A percentile compares a stretch with the other conserved stretches of the same genome.
Evolutionary conservation across 441 rosid species (phyloP).

Genomic region (Brassica hybrid): DNA sequence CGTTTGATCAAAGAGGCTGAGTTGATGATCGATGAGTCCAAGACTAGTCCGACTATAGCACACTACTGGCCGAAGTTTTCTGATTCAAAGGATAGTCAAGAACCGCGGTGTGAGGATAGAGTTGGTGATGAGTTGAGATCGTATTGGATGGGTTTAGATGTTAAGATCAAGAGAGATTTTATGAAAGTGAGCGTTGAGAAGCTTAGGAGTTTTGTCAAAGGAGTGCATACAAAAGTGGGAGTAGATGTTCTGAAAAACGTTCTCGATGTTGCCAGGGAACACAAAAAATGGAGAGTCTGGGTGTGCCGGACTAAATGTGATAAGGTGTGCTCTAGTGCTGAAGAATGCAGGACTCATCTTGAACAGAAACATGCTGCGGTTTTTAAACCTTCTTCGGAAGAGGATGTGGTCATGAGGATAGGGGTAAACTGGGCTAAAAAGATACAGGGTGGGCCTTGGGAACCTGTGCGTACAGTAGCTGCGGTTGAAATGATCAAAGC

Average conservation of each 20-base stretch:
- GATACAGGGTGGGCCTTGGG: slow-evolving; percentile 1
- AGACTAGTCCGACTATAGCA: not conserved
- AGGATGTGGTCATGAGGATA: slow-evolving; percentile 3
- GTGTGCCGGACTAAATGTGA: slow-evolving; percentile 7
- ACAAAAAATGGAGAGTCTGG: slow-evolving; percentile 10
- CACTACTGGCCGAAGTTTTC: not conserved
- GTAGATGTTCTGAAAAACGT: not conserved
- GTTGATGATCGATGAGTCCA: not conserved
- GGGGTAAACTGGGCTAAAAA: slow-evolving; percentile 20
- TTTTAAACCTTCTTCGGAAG: slow-evolving; percentile 9
- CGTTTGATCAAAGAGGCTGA: not conserved
- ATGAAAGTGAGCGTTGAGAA: slow-evolving; percentile 27
- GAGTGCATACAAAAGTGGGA: not conserved
- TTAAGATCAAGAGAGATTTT: slow-evolving; percentile 6
- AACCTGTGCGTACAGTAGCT: slow-evolving; percentile 19
- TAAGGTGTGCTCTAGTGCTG: slow-evolving; percentile 2
- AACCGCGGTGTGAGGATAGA: not conserved
- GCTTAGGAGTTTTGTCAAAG: slow-evolving; percentile 8
- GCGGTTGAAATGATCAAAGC: slow-evolving; percentile 16
- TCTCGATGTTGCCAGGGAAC: not conserved
- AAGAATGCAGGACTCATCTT: slow-evolving; percentile 18
- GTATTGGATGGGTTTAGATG: slow-evolving; percentile 31
- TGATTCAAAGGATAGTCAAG: not conserved
- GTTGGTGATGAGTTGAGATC: not conserved
- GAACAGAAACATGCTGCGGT: slow-evolving; percentile 17